These are phyloP conservation scores for Pseudogymnoascus sp. DNA, from an alignment of 2,329 filamentous ascomycete genomes.

Conservation along the genomic window DNA sequence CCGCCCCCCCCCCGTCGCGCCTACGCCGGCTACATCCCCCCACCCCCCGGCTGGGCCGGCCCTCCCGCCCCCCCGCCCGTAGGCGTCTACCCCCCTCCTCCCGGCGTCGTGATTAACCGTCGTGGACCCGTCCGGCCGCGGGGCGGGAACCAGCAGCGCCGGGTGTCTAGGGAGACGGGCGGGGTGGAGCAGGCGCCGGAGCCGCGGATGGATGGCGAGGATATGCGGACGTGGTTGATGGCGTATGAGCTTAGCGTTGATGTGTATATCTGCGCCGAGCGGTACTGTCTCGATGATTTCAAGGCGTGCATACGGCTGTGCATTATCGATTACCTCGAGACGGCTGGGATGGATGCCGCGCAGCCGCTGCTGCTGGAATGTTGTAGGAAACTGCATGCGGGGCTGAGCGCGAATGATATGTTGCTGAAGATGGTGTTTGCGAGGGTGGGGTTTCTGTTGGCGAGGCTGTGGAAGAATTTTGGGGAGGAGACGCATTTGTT, in stretches of 20 bases:
- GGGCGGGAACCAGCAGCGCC: constrained; percentile 17
- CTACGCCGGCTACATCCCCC: constrained; percentile 11
- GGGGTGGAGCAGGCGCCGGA: constrained; percentile 16
- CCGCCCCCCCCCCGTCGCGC: constrained; percentile 18
- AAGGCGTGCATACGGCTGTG: constrained; percentile 34
- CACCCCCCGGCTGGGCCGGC: not conserved
- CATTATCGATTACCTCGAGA: constrained; percentile 36
- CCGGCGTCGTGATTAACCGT: constrained; percentile 8
- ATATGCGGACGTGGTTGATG: constrained; percentile 40
- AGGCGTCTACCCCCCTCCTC: constrained; percentile 7
- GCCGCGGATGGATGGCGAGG: constrained; percentile 32
- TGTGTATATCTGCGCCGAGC: constrained; percentile 42
- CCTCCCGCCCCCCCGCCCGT: constrained; percentile 16
- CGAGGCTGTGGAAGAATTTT: constrained; percentile 35
- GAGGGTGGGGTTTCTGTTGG: constrained; percentile 40
- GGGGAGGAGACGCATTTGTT: constrained; percentile 36
- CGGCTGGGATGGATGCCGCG: constrained; percentile 23
- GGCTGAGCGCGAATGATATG: constrained; percentile 35
- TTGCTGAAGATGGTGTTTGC: constrained; percentile 42
- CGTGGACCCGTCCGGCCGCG: constrained; percentile 16
- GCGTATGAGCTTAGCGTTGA: constrained; percentile 40
- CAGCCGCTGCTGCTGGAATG: constrained; percentile 32
- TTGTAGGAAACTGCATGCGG: constrained; percentile 36
- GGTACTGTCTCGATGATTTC: constrained; percentile 40
- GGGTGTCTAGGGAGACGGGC: constrained; percentile 15